Percentiles rank a stretch among this genome's conserved stretches.
These are phyloP conservation scores for Aureobasidium melanogenum DNA, from an alignment of 2,329 filamentous ascomycete genomes.

Conservation along the genomic window DNA sequence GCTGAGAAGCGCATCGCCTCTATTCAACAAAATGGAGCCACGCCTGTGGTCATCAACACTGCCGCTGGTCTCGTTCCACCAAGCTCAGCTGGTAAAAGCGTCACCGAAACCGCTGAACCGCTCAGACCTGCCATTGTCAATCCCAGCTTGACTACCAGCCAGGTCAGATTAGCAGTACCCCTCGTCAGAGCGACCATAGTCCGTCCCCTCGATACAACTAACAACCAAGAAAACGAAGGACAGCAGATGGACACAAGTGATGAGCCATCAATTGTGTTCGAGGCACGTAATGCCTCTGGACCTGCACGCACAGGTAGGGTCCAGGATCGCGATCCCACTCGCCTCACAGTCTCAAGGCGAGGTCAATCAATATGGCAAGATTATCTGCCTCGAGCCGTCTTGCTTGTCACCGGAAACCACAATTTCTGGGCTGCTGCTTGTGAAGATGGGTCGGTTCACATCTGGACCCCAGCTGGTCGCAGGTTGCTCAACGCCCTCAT, in stretches of 20 bases:
- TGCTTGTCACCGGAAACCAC: slow-evolving; percentile 84
- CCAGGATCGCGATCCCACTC: slow-evolving; percentile 68
- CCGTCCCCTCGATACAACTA: slow-evolving; percentile 61
- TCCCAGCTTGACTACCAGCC: slow-evolving; percentile 70
- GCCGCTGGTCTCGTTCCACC: slow-evolving; percentile 71
- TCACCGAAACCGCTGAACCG: slow-evolving; percentile 65
- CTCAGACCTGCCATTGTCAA: slow-evolving; percentile 81
- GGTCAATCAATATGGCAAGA: slow-evolving; percentile 86
- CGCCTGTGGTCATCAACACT: slow-evolving; percentile 66
- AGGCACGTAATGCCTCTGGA: slow-evolving; percentile 72
- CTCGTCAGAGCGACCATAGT: slow-evolving; percentile 76
- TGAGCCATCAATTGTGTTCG: slow-evolving; percentile 60
- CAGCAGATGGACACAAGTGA: slow-evolving; percentile 42
- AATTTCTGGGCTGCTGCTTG: slow-evolving; percentile 89
- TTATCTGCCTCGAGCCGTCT: slow-evolving; percentile 73
- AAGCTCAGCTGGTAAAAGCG: slow-evolving; percentile 51
- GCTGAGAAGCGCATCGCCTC: slow-evolving; percentile 51
- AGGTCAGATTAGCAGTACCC: slow-evolving; percentile 78
- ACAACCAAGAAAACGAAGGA: slow-evolving; percentile 33
- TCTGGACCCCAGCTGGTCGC: slow-evolving; percentile 87
- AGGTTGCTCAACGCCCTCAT: slow-evolving; percentile 77
- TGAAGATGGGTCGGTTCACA: slow-evolving; percentile 82
- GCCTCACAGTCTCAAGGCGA: slow-evolving; percentile 71
- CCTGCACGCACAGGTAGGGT: slow-evolving; percentile 50
- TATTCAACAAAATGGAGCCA: slow-evolving; percentile 54